phyloP scores from a whole-genome alignment of 768 basidiomycete genomes.

The Crepidotus variabilis region DNA sequence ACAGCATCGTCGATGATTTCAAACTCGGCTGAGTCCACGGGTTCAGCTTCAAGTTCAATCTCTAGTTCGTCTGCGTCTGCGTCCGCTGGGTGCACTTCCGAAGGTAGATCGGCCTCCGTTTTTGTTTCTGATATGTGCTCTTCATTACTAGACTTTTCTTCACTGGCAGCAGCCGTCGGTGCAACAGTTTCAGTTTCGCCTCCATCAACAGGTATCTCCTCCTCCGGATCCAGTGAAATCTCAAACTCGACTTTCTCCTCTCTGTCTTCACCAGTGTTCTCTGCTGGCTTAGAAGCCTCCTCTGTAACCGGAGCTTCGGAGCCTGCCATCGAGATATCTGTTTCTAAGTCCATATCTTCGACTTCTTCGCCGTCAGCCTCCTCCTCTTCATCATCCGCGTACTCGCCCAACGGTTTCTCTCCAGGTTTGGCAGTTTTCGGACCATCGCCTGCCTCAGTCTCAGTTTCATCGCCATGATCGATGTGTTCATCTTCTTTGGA shows the following conservation, averaged over 20 bases:
- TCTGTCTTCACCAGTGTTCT: neutral
- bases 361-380: neutral
- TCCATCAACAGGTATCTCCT: conserved; percentile 5
- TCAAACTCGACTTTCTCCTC: conserved; percentile 10
- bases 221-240: conserved; percentile 13
- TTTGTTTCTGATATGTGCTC: too few species aligned
- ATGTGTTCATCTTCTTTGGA: too few species aligned
- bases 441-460: neutral
- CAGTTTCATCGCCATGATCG: conserved; percentile 6
- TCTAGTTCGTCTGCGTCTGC: neutral
- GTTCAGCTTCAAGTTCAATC: neutral
- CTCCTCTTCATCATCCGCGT: conserved; percentile 5
- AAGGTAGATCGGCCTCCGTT: too few species aligned
- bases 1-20: neutral
- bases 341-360: conserved; percentile 13
- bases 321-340: conserved; percentile 2
- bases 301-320: neutral
- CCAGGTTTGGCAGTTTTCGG: conserved; percentile 11
- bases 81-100: too few species aligned
- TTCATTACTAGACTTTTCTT: neutral
- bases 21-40: neutral
- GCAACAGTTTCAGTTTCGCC: neutral
- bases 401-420: conserved; percentile 1
- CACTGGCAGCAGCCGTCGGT: neutral
- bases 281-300: neutral